Evolutionary conservation across 306 rosid species (phyloP), one percentile per base, ranked within the genome.

Genomic region (Trifolium repens): DNA sequence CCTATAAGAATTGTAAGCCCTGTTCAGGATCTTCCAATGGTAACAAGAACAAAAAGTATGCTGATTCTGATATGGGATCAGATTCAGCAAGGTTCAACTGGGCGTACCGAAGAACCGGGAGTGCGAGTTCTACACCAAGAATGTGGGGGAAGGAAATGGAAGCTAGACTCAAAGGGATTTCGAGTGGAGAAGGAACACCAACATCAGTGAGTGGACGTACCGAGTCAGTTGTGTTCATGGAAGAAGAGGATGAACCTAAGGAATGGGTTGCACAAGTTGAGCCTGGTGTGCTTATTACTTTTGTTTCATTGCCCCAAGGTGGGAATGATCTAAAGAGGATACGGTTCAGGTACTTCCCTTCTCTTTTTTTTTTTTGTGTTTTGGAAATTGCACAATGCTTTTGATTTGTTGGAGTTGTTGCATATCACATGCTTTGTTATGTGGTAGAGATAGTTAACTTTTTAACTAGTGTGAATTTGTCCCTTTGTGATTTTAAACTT

Each of bases 181-280:
- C 97, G 3, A 94, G 99, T 46, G 99, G 96, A 10, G 97, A 94
- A 83, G 96, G 85, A 72, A 94, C 97, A 4, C 97, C 99, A n/a
- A 85, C 96, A 16, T 94, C 99, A 1, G 96, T 86, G 67, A 93
- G 98, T 30, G 96, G 94, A 14, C 84, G 91, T 8, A 87, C 89
- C 0, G 98, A 93, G 80, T 91, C 96, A 0, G 87, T 88, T 71
- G 91, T 89, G 78, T 90, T 90, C 81, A 84, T 85, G 96, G 99
- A 94, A 83, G 98, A 94, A 82, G 99, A 92, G 80, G 99, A 90
- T 59, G 96, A 92, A 81, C 93, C 98, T 0, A 94, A 90, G 82
- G 97, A 94, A 64, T 94, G 99, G 99, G 86, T 92, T 58, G 97
- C 97, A 42, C 99, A 94, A 62, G 97, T 94, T 65, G 99, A 94